phyloP scores from a whole-genome alignment of 192 early-diverging fungal genomes.

The Diversispora epigaea region DNA sequence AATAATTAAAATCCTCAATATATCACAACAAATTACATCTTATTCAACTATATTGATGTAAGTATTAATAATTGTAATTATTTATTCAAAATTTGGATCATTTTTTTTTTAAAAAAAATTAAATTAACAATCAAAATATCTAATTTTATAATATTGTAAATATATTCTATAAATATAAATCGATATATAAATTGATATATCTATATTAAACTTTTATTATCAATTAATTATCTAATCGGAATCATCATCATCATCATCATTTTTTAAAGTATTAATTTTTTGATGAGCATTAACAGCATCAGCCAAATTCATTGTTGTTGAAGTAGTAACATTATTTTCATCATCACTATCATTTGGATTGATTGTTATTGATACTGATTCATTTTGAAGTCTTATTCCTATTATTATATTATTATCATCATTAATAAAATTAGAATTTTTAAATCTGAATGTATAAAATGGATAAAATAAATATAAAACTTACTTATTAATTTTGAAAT shows the following conservation, averaged over 20 bases:
- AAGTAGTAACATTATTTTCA: background rate
- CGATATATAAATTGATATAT: too few relatives aligned
- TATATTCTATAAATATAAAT: too few relatives aligned
- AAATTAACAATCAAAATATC: too few relatives aligned
- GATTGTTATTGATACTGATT: conserved; percentile 20
- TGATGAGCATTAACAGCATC: conserved; percentile 38
- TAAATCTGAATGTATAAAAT: background rate
- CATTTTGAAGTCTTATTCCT: conserved; percentile 37
- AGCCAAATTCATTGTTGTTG: conserved; percentile 32
- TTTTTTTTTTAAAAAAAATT: too few relatives aligned
- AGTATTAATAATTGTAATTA: too few relatives aligned
- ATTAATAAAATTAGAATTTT: too few relatives aligned
- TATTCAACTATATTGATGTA: too few relatives aligned
- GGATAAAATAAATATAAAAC: conserved; percentile 25
- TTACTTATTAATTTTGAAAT: conserved; percentile 77
- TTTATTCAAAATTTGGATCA: too few relatives aligned
- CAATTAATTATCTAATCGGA: conserved; percentile 1
- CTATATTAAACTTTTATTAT: background rate
- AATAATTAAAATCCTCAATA: too few relatives aligned
- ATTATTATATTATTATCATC: background rate
- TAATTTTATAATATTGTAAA: too few relatives aligned
- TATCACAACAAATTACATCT: too few relatives aligned
- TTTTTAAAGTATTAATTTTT: background rate
- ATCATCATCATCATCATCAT: conserved; percentile 12
- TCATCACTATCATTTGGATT: conserved; percentile 40